Evolutionary conservation across 1,139 yeast genomes (phyloP).

Genomic region (Saccharomyces hybrid): DNA sequence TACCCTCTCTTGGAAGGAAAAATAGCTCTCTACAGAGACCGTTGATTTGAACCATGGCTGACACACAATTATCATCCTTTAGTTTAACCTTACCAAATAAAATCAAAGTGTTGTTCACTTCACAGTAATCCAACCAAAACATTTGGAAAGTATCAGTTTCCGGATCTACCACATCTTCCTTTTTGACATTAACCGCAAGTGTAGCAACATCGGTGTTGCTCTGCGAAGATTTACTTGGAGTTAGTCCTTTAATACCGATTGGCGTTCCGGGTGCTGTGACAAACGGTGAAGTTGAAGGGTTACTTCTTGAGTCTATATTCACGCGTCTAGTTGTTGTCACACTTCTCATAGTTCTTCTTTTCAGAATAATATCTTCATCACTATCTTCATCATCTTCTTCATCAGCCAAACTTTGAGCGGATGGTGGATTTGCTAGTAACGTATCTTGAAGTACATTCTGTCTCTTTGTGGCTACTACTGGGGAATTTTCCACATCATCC

Average conservation of each 20-base stretch:
- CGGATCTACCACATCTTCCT: conserved; percentile 38
- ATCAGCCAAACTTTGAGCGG: conserved; percentile 4
- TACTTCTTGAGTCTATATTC: conserved; percentile 28
- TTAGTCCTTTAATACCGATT: conserved; percentile 14
- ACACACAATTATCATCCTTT: conserved; percentile 49
- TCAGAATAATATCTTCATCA: conserved; percentile 50
- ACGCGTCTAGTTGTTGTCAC: conserved; percentile 33
- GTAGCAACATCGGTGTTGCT: conserved; percentile 35
- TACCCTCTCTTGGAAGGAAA: conserved; percentile 60
- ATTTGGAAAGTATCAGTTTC: conserved; percentile 51
- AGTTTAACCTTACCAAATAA: conserved; percentile 79
- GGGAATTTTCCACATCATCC: conserved; percentile 14
- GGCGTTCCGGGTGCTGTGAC: conserved; percentile 33
- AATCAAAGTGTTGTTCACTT: conserved; percentile 59
- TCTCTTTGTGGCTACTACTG: background rate
- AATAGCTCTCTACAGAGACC: conserved; percentile 67
- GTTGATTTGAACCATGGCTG: conserved; percentile 72
- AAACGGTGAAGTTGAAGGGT: conserved; percentile 30
- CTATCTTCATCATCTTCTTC: conserved; percentile 31
- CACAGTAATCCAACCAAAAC: conserved; percentile 89
- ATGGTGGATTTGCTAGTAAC: background rate
- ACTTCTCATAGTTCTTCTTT: conserved; percentile 33
- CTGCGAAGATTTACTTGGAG: conserved; percentile 20
- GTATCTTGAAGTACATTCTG: background rate
- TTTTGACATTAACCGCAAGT: conserved; percentile 31